A percentile compares a stretch with the other conserved stretches of the same genome.
These are phyloP conservation scores for Scedosporium aurantiacum DNA, from an alignment of 2,329 filamentous ascomycete species.

Conservation along the genomic window DNA sequence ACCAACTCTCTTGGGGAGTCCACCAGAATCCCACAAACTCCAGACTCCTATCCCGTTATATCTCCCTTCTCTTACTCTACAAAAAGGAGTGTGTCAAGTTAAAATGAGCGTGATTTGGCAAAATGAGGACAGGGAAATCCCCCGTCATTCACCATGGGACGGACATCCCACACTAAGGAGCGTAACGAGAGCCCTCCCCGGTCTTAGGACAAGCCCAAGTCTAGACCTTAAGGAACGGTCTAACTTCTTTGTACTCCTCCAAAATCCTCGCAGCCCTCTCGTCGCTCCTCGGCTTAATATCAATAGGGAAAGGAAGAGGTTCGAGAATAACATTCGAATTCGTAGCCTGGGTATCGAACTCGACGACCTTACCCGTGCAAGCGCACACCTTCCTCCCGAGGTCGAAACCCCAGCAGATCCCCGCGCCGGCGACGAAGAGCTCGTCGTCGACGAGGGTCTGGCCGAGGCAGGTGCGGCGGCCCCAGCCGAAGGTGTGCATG, in stretches of 20 bases:
- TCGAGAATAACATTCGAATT: constrained; percentile 43
- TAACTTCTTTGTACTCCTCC: constrained; percentile 22
- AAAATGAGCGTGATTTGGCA: background rate
- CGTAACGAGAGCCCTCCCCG: no score
- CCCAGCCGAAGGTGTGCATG: constrained; percentile 56
- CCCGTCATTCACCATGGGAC: no score
- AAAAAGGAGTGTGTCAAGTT: background rate
- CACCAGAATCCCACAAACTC: background rate
- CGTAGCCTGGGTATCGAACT: constrained; percentile 37
- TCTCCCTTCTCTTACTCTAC: background rate
- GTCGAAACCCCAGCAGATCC: constrained; percentile 38
- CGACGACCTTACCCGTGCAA: constrained; percentile 27
- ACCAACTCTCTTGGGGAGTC: background rate
- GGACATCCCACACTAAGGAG: no score
- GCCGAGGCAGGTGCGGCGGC: constrained; percentile 50
- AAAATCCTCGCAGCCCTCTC: constrained; percentile 26
- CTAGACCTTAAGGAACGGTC: constrained; percentile 19
- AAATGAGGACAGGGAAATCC: no score
- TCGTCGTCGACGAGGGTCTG: constrained; percentile 52
- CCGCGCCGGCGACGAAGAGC: constrained; percentile 37
- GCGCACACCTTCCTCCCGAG: constrained; percentile 28
- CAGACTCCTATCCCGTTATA: background rate
- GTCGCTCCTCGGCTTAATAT: constrained; percentile 29
- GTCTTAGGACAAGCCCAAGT: background rate
- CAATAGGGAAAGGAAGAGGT: constrained; percentile 34